These are phyloP conservation scores for Penicillium flavigenum DNA, from an alignment of 495 filamentous ascomycete species.

Conservation along the genomic window DNA sequence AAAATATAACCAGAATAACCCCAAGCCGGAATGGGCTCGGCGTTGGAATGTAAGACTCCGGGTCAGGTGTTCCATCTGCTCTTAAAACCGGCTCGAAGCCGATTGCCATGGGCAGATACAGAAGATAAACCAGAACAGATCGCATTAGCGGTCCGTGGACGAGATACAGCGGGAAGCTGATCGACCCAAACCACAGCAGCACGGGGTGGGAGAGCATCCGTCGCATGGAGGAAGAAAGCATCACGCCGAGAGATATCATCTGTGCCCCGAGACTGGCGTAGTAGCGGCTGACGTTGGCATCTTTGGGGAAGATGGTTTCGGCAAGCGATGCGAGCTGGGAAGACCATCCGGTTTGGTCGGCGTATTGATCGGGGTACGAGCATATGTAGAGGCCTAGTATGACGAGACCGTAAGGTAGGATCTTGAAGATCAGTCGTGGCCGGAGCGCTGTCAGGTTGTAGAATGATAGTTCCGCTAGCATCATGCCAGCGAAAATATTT, in stretches of 20 bases:
- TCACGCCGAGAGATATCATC: constrained; percentile 15
- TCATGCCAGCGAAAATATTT: constrained; percentile 20
- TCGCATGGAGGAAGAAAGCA: constrained; percentile 13
- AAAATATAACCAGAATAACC: constrained; percentile 11
- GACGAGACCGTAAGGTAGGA: constrained; percentile 12
- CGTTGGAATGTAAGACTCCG: constrained; percentile 15
- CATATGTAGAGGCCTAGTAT: constrained; percentile 13
- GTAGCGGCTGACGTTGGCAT: constrained; percentile 11
- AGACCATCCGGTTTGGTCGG: constrained; percentile 16
- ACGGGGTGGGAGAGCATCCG: constrained; percentile 16
- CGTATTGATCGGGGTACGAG: constrained; percentile 14
- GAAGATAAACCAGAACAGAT: constrained; percentile 18
- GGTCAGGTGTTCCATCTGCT: constrained; percentile 10
- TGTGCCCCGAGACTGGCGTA: constrained; percentile 16
- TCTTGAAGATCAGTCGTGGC: constrained; percentile 1
- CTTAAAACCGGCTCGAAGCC: constrained; percentile 6
- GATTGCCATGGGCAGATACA: constrained; percentile 15
- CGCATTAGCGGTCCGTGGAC: constrained; percentile 24
- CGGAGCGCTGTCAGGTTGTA: constrained; percentile 5
- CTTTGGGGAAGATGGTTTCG: constrained; percentile 8
- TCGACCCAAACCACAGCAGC: constrained; percentile 20
- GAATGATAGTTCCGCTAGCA: constrained; percentile 15
- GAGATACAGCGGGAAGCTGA: constrained; percentile 26
- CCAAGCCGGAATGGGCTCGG: constrained; percentile 11
- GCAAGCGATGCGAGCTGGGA: constrained; percentile 10